These are phyloP conservation scores for Rhamnella rubrinervis DNA, from an alignment of 331 rosid species.

Conservation along the genomic window DNA sequence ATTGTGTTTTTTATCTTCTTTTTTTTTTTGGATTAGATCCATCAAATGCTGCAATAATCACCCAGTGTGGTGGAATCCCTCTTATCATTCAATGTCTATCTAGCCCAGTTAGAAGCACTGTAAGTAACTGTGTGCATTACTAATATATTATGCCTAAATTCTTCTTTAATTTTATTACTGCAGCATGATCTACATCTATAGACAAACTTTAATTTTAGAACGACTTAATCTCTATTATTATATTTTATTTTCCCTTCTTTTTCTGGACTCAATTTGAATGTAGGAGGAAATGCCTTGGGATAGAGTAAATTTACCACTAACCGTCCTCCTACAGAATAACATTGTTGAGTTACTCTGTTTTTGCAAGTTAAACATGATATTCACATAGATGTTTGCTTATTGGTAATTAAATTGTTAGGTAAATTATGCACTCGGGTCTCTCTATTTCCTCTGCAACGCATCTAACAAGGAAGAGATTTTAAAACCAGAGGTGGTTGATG, in stretches of 20 bases:
- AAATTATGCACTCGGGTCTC: conserved; percentile 74
- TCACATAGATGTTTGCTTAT: not conserved
- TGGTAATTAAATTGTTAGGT: conserved; percentile 38
- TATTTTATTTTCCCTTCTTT: too few species aligned
- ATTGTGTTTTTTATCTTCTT: not conserved
- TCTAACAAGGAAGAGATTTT: conserved; percentile 60
- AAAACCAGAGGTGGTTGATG: conserved; percentile 76
- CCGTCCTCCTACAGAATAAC: not conserved
- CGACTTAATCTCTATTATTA: too few species aligned
- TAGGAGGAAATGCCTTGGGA: not conserved
- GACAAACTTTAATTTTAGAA: too few species aligned
- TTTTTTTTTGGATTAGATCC: conserved; percentile 44
- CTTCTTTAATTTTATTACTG: not conserved
- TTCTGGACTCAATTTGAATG: too few species aligned
- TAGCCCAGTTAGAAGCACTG: conserved; percentile 87
- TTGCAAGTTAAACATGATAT: not conserved
- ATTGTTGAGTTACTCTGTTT: not conserved
- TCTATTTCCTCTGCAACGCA: conserved; percentile 67
- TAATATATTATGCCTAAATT: not conserved
- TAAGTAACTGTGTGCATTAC: conserved; percentile 41
- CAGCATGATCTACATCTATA: too few species aligned
- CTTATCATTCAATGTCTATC: conserved; percentile 76
- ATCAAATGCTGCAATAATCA: conserved; percentile 54
- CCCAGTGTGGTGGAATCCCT: conserved; percentile 64
- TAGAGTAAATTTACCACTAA: not conserved